These are phyloP conservation scores for Zoysia japonica DNA, from an alignment of 176 grass and related monocot genomes.

Conservation along the genomic window DNA sequence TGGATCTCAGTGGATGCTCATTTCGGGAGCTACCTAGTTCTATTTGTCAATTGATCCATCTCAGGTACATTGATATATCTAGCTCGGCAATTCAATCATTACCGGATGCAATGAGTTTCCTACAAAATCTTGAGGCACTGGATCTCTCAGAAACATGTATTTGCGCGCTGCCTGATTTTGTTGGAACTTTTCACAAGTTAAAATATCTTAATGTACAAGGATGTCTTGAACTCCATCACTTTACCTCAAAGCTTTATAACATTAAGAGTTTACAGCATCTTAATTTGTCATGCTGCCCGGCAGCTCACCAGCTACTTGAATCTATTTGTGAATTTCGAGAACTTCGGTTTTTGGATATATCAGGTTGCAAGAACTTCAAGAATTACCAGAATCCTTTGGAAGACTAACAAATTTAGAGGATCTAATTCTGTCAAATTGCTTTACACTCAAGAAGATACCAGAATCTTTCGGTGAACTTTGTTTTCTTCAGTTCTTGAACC, in stretches of 20 bases:
- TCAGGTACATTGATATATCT: conserved; percentile 48
- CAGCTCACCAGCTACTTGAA: not conserved
- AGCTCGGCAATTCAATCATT: conserved; percentile 8
- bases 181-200: conserved; percentile 23
- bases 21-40: conserved; percentile 24
- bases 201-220: conserved; percentile 41
- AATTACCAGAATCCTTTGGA: conserved; percentile 22
- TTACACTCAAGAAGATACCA: conserved; percentile 34
- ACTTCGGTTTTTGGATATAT: conserved; percentile 39
- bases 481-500: conserved; percentile 33
- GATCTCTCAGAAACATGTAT: conserved; percentile 47
- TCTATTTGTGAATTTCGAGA: conserved; percentile 7
- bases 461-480: conserved; percentile 42
- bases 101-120: conserved; percentile 10
- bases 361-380: conserved; percentile 31
- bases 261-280: conserved; percentile 30
- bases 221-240: conserved; percentile 25
- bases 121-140: conserved; percentile 41
- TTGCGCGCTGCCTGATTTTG: not conserved
- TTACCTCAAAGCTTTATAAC: conserved; percentile 9
- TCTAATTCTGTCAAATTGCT: conserved; percentile 43
- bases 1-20: conserved; percentile 35
- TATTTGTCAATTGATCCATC: conserved; percentile 26
- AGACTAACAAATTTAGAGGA: conserved; percentile 31
- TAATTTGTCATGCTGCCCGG: conserved; percentile 5